Conservation (phyloP, 129 eudicot species). For the Erigeron canadensis region DNA sequence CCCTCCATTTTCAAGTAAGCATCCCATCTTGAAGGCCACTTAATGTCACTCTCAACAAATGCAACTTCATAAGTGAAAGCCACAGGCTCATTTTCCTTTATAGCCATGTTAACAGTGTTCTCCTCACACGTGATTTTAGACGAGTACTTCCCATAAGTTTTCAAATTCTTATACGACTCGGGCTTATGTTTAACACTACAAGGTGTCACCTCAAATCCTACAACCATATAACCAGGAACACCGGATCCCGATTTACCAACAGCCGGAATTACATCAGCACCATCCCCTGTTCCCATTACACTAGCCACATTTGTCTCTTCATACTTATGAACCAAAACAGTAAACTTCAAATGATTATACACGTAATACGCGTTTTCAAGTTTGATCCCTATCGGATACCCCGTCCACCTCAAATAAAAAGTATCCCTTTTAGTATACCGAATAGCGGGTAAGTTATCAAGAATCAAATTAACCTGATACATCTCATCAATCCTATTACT, state of each 20-base stretch:
- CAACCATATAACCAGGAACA: constrained; percentile 68
- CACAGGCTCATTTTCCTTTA: constrained; percentile 60
- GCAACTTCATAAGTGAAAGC: constrained; percentile 58
- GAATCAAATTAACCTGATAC: constrained; percentile 67
- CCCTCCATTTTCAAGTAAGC: constrained; percentile 83
- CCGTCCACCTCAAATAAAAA: constrained; percentile 62
- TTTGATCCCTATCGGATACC: constrained; percentile 66
- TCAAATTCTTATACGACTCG: constrained; percentile 50
- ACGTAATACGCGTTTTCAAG: constrained; percentile 48
- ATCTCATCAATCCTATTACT: constrained; percentile 68
- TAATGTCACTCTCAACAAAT: constrained; percentile 67
- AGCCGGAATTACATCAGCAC: constrained; percentile 55
- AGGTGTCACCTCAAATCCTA: constrained; percentile 68
- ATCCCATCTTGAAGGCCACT: constrained; percentile 86
- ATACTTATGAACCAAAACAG: constrained; percentile 62
- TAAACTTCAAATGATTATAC: constrained; percentile 63
- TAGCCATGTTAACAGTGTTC: constrained; percentile 47
- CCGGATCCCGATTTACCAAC: constrained; percentile 41
- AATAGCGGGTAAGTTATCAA: constrained; percentile 68
- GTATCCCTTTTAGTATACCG: constrained; percentile 54
- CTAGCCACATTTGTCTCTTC: constrained; percentile 65
- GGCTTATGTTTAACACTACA: constrained; percentile 52
- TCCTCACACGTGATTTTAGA: constrained; percentile 51
- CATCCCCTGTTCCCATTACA: constrained; percentile 79
- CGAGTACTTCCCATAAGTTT: constrained; percentile 49